These are phyloP conservation scores for Eutrema yunnanense DNA, from an alignment of 345 rosid genomes.

Conservation along the genomic window DNA sequence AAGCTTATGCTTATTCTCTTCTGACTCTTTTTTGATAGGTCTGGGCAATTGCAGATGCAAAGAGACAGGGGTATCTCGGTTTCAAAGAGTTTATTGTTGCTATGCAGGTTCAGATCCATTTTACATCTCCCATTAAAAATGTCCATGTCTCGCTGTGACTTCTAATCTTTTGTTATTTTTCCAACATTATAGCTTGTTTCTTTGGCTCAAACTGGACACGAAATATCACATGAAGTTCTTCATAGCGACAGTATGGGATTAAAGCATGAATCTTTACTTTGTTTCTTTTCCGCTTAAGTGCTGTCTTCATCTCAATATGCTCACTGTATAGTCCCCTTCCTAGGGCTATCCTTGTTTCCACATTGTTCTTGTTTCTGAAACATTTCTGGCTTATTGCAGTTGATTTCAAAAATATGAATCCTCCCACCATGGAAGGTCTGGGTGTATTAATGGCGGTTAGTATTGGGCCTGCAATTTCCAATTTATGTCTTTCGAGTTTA, in stretches of 20 bases:
- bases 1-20: not conserved
- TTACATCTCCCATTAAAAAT: not conserved
- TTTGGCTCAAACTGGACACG: constrained; percentile 60
- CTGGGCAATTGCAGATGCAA: constrained; percentile 93
- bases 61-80: constrained; percentile 80
- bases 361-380: not conserved
- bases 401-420: constrained; percentile 51
- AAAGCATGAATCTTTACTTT: not conserved
- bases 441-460: constrained; percentile 51
- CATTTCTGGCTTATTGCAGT: constrained; percentile 33
- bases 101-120: constrained; percentile 49
- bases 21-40: constrained; percentile 35
- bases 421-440: constrained; percentile 77
- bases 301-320: not conserved
- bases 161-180: constrained; percentile 15
- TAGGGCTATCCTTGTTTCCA: not conserved
- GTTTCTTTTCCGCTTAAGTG: not conserved
- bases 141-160: not conserved
- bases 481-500: not conserved
- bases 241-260: constrained; percentile 35
- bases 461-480: not conserved
- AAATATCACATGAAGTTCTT: constrained; percentile 49
- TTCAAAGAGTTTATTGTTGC: constrained; percentile 63
- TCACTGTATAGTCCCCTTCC: not conserved
- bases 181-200: constrained; percentile 60